These are phyloP conservation scores for Backusella westeae DNA, from an alignment of 192 early-diverging fungal genomes.

Conservation along the genomic window DNA sequence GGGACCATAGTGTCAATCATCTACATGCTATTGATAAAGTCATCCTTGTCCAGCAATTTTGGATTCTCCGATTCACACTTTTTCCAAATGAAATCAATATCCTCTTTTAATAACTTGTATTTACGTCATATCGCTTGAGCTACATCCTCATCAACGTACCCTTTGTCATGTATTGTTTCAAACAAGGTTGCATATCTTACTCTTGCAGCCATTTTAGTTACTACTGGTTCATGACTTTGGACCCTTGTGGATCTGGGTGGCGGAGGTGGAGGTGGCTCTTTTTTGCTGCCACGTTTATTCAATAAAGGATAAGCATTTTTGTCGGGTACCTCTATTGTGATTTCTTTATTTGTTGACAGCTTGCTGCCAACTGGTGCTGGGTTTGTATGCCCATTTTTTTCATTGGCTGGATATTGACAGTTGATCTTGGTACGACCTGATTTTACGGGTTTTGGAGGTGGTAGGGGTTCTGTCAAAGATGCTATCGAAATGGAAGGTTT, in stretches of 20 bases:
- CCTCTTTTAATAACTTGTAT: not conserved
- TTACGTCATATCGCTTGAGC: conserved; percentile 6
- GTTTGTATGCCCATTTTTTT: not conserved
- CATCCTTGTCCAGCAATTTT: conserved; percentile 9
- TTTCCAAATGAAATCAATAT: conserved; percentile 15
- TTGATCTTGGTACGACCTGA: not conserved
- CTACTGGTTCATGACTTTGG: not conserved
- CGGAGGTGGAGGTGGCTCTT: conserved; percentile 13
- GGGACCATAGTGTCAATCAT: conserved; percentile 17
- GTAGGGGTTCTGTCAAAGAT: not conserved
- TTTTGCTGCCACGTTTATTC: not conserved
- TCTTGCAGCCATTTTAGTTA: not conserved
- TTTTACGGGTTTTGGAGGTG: not conserved
- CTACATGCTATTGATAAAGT: conserved; percentile 17
- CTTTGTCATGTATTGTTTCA: conserved; percentile 15
- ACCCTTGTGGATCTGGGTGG: not conserved
- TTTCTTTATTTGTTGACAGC: not conserved
- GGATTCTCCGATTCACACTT: conserved; percentile 13
- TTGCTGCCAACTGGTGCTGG: not conserved
- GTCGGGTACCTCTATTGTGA: not conserved
- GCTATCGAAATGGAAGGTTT: not conserved
- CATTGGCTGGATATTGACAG: not conserved
- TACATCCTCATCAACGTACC: conserved; percentile 15
- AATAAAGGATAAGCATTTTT: not conserved
- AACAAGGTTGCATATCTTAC: conserved; percentile 14